Evolutionary conservation across 495 filamentous ascomycete genomes (phyloP), one percentile per base, ranked within the genome.

Genomic region (Xylona heveae): DNA sequence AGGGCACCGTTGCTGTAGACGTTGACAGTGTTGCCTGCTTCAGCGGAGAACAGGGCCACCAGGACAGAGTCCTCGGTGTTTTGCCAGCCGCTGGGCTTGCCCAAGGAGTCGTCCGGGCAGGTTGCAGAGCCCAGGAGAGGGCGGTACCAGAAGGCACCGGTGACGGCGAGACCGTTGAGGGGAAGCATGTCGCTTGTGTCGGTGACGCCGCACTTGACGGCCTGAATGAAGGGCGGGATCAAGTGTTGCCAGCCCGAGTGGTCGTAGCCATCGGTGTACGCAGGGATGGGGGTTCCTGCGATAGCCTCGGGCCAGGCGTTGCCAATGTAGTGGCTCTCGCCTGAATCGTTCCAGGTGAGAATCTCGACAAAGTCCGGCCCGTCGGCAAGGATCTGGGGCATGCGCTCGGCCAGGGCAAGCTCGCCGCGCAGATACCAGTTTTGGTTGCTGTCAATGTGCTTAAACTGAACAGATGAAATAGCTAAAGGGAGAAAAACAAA

Each of bases 241-340:
- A 52, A 28, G 1, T 34, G 42, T 21, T 50, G 41, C 51, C 48
- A 51, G 17, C 40, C 55, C 3, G 39, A 42, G 39, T 59, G 55
- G 24, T 39, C 30, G 23, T 31, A 44, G n/a, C 33, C 34, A 16
- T 45, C 48, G 7, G 42, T 37, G 27, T 57, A 56, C 23, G 36
- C 36, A 17, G 36, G 41, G 6, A 44, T 39, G 1, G 47, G 31
- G 23, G 48, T 41, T n/a, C 51, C 47, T 19, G 15, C 6, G 19
- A 38, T 46, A 8, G 39, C 15, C 31, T 49, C 39, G 2, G 35
- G 28, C 42, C 47, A 49, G 15, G 55, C 35, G 13, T 56, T 53
- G 0, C 58, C 58, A 14, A 61, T 49, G 40, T 63, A 62, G 35
- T 61, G 57, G 34, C 45, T 48, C 35, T 62, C 58, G 22, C 54